phyloP scores from a whole-genome alignment of 257 asterid genomes.

The Solanum paucissectum region DNA sequence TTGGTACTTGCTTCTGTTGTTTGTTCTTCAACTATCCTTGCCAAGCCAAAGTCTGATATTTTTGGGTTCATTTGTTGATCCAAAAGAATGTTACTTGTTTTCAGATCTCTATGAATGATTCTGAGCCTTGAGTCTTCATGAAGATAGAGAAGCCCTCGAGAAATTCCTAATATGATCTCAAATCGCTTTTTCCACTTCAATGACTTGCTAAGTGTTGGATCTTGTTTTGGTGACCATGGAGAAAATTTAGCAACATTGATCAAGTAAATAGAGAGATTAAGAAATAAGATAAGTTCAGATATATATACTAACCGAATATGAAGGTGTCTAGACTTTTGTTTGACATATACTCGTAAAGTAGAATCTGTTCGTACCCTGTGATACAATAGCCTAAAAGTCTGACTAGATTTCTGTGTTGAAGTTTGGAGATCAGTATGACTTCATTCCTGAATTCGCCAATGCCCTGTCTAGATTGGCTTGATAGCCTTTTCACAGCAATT shows the following conservation, averaged over 20 bases:
- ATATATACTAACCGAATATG: slow-evolving; percentile 13
- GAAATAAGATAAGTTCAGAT: neutral
- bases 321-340: slow-evolving; percentile 10
- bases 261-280: neutral
- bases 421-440: slow-evolving; percentile 1
- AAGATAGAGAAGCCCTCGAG: slow-evolving; percentile 8
- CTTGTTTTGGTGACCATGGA: neutral
- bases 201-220: neutral
- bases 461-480: slow-evolving; percentile 16
- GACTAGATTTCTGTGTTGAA: slow-evolving; percentile 2
- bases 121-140: slow-evolving; percentile 5
- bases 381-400: slow-evolving; percentile 10
- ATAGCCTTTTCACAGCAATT: slow-evolving; percentile 26
- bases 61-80: slow-evolving; percentile 5
- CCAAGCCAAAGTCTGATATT: slow-evolving; percentile 10
- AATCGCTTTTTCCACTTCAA: slow-evolving; percentile 1
- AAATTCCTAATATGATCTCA: slow-evolving; percentile 6
- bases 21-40: slow-evolving; percentile 4
- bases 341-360: slow-evolving; percentile 7
- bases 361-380: slow-evolving; percentile 12
- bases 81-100: slow-evolving; percentile 4
- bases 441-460: slow-evolving; percentile 15
- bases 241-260: neutral
- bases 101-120: slow-evolving; percentile 6
- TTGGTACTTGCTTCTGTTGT: neutral